A percentile compares a stretch with the other conserved stretches of the same genome.
Evolutionary conservation across 805 yeast species (phyloP).

Genomic region (Tetrapisispora fleetii): DNA sequence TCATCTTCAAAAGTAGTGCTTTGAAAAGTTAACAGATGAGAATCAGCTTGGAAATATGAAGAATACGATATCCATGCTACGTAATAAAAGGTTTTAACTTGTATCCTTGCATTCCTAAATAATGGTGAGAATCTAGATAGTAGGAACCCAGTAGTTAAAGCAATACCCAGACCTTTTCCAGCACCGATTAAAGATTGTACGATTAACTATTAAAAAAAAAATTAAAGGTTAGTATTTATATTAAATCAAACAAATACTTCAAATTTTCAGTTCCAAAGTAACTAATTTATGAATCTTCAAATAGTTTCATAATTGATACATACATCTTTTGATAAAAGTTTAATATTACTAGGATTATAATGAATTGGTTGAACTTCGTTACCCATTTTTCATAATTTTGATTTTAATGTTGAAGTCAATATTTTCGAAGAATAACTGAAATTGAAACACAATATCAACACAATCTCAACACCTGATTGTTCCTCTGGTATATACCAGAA

Average conservation of each 20-base stretch:
- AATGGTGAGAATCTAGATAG: slow-evolving; percentile 29
- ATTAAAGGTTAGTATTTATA: slow-evolving; percentile 5
- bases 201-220: slow-evolving; percentile 19
- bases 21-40: slow-evolving; percentile 31
- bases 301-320: slow-evolving; percentile 4
- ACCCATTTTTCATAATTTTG: slow-evolving; percentile 10
- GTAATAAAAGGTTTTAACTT: slow-evolving; percentile 34
- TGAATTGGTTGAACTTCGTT: slow-evolving; percentile 29
- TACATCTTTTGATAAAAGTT: slow-evolving; percentile 30
- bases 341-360: slow-evolving; percentile 30
- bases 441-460: background rate
- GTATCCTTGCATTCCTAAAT: slow-evolving; percentile 32
- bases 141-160: slow-evolving; percentile 28
- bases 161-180: slow-evolving; percentile 33
- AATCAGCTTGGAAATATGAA: slow-evolving; percentile 35
- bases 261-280: no score
- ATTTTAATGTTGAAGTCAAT: background rate
- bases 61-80: slow-evolving; percentile 35
- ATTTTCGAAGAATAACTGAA: background rate
- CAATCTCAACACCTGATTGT: no score
- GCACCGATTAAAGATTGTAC: slow-evolving; percentile 35
- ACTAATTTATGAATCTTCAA: background rate
- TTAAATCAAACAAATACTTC: background rate
- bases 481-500: no score
- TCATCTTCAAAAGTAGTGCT: slow-evolving; percentile 28